A percentile compares a stretch with the other conserved stretches of the same genome.
Evolutionary conservation across 352 stramenopile genomes (phyloP).

Genomic region (Globisporangium parvum): DNA sequence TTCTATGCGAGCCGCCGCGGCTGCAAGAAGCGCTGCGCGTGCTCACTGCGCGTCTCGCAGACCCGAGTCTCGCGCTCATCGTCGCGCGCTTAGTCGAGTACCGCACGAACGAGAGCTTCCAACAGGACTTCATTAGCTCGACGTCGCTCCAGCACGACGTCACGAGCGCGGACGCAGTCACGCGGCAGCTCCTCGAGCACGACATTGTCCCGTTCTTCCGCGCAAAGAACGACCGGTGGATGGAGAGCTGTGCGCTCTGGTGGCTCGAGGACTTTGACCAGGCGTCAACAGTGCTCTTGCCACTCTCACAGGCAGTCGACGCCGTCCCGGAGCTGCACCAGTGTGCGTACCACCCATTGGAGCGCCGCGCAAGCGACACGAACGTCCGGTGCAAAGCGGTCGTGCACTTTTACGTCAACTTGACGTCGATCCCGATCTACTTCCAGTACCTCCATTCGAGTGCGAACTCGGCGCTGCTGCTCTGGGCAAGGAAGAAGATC

Average conservation of each 20-base stretch:
- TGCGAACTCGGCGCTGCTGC: constrained; percentile 52
- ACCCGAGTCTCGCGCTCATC: constrained; percentile 87
- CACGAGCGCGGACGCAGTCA: constrained; percentile 41
- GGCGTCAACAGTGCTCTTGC: constrained; percentile 56
- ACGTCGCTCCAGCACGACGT: constrained; percentile 40
- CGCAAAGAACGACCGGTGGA: constrained; percentile 50
- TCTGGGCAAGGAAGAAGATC: constrained; percentile 50
- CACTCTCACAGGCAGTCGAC: constrained; percentile 62
- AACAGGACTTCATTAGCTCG: constrained; percentile 46
- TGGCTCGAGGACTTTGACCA: constrained; percentile 87
- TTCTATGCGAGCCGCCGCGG: constrained; percentile 89
- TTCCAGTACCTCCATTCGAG: constrained; percentile 79
- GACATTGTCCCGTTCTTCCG: constrained; percentile 68
- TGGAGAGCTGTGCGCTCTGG: constrained; percentile 77
- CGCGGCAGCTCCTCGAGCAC: constrained; percentile 52
- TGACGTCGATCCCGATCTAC: constrained; percentile 81
- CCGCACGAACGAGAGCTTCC: constrained; percentile 34
- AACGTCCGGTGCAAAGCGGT: constrained; percentile 37
- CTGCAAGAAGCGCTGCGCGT: constrained; percentile 90
- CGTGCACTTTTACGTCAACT: constrained; percentile 74
- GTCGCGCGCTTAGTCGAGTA: constrained; percentile 87
- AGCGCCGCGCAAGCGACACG: constrained; percentile 12
- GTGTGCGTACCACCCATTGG: constrained; percentile 12
- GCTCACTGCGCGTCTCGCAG: constrained; percentile 80
- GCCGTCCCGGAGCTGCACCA: constrained; percentile 8